Conservation (phyloP, 73 alveolate species). For the Tetrahymena elliotti region DNA sequence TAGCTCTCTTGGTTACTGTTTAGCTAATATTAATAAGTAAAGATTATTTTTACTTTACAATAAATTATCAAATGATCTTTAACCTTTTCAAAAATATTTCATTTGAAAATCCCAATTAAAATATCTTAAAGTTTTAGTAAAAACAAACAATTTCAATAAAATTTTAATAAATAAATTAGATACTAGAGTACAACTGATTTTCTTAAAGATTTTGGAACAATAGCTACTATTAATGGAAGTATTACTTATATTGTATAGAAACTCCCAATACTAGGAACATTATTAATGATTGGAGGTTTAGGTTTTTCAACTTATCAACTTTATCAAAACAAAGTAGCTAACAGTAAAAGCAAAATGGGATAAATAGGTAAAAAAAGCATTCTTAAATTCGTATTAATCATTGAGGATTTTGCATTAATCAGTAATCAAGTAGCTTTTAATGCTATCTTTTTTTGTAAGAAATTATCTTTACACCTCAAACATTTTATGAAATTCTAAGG, state of each 20-base stretch:
- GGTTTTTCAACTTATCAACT: slow-evolving; percentile 16
- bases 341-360: neutral
- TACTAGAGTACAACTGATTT: slow-evolving; percentile 20
- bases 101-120: too few species aligned
- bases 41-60: too few species aligned
- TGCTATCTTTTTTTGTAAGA: too few species aligned
- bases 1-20: slow-evolving; percentile 31
- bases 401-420: too few species aligned
- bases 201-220: slow-evolving; percentile 31
- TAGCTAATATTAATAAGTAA: slow-evolving; percentile 32
- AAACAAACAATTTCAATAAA: too few species aligned
- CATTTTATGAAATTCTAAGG: too few species aligned
- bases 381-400: neutral
- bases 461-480: too few species aligned
- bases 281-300: slow-evolving; percentile 32
- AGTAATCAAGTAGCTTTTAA: too few species aligned
- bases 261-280: slow-evolving; percentile 23
- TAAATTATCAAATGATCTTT: too few species aligned
- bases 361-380: neutral
- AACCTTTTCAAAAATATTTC: too few species aligned
- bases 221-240: slow-evolving; percentile 36
- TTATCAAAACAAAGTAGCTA: neutral
- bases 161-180: too few species aligned
- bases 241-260: slow-evolving; percentile 22
- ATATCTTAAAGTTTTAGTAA: too few species aligned